phyloP scores from a whole-genome alignment of 768 basidiomycete genomes.

The Russula emetica region DNA sequence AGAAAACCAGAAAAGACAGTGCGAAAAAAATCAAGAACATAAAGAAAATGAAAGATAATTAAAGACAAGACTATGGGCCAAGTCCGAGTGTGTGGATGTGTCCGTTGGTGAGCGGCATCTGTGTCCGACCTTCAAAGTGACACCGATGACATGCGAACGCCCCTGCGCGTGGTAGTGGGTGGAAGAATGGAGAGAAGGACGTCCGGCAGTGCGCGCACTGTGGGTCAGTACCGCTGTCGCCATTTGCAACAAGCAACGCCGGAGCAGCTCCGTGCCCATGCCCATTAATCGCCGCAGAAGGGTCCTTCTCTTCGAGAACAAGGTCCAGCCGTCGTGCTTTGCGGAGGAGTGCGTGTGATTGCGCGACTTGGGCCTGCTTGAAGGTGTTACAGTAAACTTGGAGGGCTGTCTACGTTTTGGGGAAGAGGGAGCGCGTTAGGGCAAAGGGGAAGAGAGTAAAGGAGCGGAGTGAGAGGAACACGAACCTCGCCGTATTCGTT shows the following conservation, averaged over 20 bases:
- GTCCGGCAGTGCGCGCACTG: constrained; percentile 60
- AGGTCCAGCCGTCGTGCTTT: constrained; percentile 83
- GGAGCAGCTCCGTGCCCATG: constrained; percentile 8
- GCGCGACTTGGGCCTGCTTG: constrained; percentile 68
- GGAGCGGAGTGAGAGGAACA: background rate
- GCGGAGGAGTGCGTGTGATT: constrained; percentile 81
- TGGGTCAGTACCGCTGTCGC: constrained; percentile 30
- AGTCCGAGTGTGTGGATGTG: constrained; percentile 13
- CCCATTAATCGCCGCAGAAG: constrained; percentile 24
- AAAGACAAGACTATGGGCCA: background rate
- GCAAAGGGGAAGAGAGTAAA: background rate
- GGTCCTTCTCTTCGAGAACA: constrained; percentile 47
- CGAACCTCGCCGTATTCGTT: constrained; percentile 79
- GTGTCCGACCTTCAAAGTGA: constrained; percentile 34
- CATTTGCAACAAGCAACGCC: background rate
- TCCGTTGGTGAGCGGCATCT: constrained; percentile 27
- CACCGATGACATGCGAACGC: constrained; percentile 46
- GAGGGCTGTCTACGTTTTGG: constrained; percentile 64
- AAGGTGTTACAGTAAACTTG: constrained; percentile 83
- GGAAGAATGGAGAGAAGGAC: constrained; percentile 72
- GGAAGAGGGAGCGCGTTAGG: background rate
- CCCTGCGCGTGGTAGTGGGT: constrained; percentile 39
- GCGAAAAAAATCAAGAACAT: constrained; percentile 4
- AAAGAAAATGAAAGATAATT: constrained; percentile 1
- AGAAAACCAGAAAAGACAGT: background rate